phyloP scores from a whole-genome alignment of 768 basidiomycete genomes.

The Cubamyces lactineus region DNA sequence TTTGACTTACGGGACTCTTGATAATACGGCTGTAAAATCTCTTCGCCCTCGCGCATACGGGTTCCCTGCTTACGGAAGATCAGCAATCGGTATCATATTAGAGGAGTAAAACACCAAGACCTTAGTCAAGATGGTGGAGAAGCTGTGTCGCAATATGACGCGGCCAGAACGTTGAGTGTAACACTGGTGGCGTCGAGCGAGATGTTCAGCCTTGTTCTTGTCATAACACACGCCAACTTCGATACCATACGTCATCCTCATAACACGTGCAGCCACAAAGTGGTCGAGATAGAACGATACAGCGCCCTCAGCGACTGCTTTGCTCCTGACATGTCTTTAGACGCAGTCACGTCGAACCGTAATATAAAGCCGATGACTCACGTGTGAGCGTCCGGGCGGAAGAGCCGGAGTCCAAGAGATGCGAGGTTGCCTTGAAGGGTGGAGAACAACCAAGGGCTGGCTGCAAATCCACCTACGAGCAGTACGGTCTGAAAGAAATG shows the following conservation, averaged over 20 bases:
- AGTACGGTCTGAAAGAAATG: constrained; percentile 59
- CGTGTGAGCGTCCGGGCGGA: constrained; percentile 80
- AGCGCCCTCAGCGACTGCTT: constrained; percentile 58
- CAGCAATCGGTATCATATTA: too few relatives aligned
- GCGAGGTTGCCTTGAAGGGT: constrained; percentile 69
- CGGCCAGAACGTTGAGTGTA: constrained; percentile 37
- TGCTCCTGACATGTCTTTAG: constrained; percentile 37
- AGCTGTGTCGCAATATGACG: constrained; percentile 9
- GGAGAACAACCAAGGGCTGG: constrained; percentile 75
- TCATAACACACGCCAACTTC: constrained; percentile 43
- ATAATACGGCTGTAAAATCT: not conserved
- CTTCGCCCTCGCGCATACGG: constrained; percentile 1
- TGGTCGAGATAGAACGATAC: constrained; percentile 48
- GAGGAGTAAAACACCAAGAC: not conserved
- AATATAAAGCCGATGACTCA: constrained; percentile 37
- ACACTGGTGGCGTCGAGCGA: constrained; percentile 35
- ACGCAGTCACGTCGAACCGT: not conserved
- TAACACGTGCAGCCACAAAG: constrained; percentile 50
- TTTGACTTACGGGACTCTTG: not conserved
- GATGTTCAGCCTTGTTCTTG: constrained; percentile 44
- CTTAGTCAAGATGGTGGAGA: constrained; percentile 17
- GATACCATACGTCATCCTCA: constrained; percentile 53
- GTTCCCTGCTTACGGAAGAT: not conserved
- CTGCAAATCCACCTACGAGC: constrained; percentile 82
- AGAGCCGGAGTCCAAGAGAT: constrained; percentile 58